A percentile compares a stretch with the other conserved stretches of the same genome.
Evolutionary conservation across 495 filamentous ascomycete genomes (phyloP).

Genomic region (Pyronema omphalodes): DNA sequence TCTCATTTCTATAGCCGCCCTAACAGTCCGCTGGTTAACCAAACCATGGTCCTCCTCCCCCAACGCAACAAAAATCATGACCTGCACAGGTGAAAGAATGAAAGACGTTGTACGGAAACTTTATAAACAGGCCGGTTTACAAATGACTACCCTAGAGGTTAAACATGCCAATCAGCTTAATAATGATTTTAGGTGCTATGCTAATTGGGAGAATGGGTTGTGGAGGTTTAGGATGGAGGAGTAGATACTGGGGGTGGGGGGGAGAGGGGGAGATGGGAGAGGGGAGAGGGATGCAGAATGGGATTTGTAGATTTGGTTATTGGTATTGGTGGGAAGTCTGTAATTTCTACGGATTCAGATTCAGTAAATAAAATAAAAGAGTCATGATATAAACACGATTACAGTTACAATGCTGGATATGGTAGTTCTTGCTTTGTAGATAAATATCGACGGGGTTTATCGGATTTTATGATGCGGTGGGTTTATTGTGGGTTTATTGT

Average conservation of each 20-base stretch:
- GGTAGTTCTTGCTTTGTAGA: too few species aligned
- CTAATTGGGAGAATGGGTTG: not conserved
- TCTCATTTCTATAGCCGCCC: slow-evolving; percentile 39
- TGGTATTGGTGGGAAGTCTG: too few species aligned
- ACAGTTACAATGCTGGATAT: too few species aligned
- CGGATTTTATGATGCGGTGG: too few species aligned
- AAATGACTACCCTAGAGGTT: slow-evolving; percentile 42
- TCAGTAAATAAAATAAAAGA: too few species aligned
- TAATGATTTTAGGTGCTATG: slow-evolving; percentile 62
- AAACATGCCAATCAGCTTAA: slow-evolving; percentile 48
- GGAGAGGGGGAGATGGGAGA: not conserved
- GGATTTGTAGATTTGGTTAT: not conserved
- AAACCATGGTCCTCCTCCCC: slow-evolving; percentile 26
- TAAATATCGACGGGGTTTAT: too few species aligned
- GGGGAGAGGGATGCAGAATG: not conserved
- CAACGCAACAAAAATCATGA: slow-evolving; percentile 27
- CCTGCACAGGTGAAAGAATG: slow-evolving; percentile 61
- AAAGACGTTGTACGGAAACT: slow-evolving; percentile 33
- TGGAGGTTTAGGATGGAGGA: too few species aligned
- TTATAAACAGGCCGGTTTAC: slow-evolving; percentile 32
- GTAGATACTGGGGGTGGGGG: not conserved
- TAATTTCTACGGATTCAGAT: too few species aligned
- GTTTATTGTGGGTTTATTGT: too few species aligned
- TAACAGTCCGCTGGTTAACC: slow-evolving; percentile 53
- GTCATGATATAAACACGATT: too few species aligned